Evolutionary conservation across 176 grass and related monocot species (phyloP), one percentile per base, ranked within the genome.

Genomic region (Pharus latifolius): DNA sequence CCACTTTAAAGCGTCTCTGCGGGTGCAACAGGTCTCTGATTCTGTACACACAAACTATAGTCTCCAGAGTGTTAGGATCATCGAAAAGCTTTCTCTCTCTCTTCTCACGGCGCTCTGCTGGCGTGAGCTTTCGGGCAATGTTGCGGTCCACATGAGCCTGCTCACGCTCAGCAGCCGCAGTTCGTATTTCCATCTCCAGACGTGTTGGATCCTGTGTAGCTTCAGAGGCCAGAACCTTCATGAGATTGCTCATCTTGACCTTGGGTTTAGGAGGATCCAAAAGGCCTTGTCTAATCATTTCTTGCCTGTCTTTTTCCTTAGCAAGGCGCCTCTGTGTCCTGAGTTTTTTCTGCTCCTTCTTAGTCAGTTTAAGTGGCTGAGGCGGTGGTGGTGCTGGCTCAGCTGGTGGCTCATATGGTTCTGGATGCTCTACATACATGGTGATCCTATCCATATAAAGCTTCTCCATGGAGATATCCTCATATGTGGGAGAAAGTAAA

Each of bases 181-280:
- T 98, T 28, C 90, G 85, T 40, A 93, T 76, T 80, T 98, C 90
- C 81, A 98, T 91, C 56, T 98, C 95, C 69, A 98, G 20, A 31
- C 87, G 87, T 34, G 95, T 98, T 1, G 95, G 95, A 29, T 98
- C 95, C 69, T 98, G 95, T 45, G 91, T 92, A 60, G 87, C 95
- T 80, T 98, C 95, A 71, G 95, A 80, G n/a, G 70, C 84, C 28
- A 98, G 71, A 42, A 98, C 95, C 85, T 87, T 93, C 95, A 98
- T 98, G 60, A 98, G 83, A 79, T 98, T 98, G 76, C 95, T 98
- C 95, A 98, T 98, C 70, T 98, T 98, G 33, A 98, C 87, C 87
- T 98, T 98, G 2, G 95, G 75, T 55, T 98, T 98, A 16, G 95
- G 95, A 52, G 95, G 90, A 77, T 98, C 95, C 69, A 98, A 74